Base-by-base conservation (phyloP, 2,329 filamentous ascomycete species). In the Alternaria brassicicola region DNA sequence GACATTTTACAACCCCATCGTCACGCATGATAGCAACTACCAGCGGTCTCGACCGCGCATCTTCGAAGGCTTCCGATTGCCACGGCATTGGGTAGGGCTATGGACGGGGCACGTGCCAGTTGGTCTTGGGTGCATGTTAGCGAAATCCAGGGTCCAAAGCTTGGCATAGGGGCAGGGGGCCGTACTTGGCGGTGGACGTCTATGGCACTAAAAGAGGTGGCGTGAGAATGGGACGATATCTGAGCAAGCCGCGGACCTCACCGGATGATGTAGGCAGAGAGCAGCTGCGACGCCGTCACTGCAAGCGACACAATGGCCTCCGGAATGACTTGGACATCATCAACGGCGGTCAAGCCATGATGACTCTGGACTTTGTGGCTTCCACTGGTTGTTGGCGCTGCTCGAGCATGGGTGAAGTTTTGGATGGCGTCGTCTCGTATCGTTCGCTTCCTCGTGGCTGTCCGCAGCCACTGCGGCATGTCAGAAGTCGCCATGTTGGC, bases 1-100 rank as follows among this genome's bases (percentile, higher is more conserved):
- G 85, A 0, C 82, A 79, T 26, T 77, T 81, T 3, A 87, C 84
- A 0, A 86, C 80, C 0, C 81, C 82, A 48, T 88, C 85, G 35
- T 86, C 83, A 3, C 75, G 62, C 35, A 85, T 76, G 0, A 85
- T 69, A 0, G 80, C 84, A 19, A 88, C 80, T 0, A 81, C 80
- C 12, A 88, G 65, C 0, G 82, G 80, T 1, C 79, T 73, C 2
- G 69, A 76, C 31, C 80, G 73, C 0, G 76, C 68, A 3, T 80
- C 75, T 3, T 74, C 62, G 62, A 81, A 86, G 0, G 76, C 45
- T 1, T 75, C 68, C 13, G 82, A 76, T 15, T 83, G 79, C 87
- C 87, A 87, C 0, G 82, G 79, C 1, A 87, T 74, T 0, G 85
- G 0, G 79, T 81, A 57, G 21, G 82, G 15, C 78, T 66, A 1